A percentile compares a stretch with the other conserved stretches of the same genome.
Conservation (phyloP, 106 monocot species). For the Iris macrosiphon region DNA sequence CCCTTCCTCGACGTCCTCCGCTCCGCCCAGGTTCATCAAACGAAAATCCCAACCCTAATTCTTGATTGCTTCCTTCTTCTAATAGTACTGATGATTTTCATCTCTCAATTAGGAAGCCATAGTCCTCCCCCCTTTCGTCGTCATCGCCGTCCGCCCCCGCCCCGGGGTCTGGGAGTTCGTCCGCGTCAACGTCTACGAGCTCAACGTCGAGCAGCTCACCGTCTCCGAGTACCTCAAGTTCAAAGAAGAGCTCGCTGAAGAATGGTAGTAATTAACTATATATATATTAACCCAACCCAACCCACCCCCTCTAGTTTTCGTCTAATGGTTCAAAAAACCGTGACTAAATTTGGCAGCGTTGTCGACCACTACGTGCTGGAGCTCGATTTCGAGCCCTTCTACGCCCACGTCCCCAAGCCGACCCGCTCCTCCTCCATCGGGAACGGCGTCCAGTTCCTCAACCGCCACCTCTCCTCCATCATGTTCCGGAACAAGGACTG, state of each 20-base stretch:
- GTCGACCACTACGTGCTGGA: conserved; percentile 59
- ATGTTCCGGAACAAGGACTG: conserved; percentile 91
- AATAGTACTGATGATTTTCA: too few species aligned
- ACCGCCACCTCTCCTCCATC: conserved; percentile 76
- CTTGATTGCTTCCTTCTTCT: too few species aligned
- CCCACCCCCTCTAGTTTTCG: too few species aligned
- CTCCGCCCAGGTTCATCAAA: conserved; percentile 68
- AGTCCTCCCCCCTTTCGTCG: conserved; percentile 91
- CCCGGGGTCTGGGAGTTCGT: conserved; percentile 95
- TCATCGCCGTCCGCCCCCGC: conserved; percentile 83
- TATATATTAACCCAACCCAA: too few species aligned
- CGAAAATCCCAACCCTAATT: too few species aligned
- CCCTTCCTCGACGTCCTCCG: conserved; percentile 72
- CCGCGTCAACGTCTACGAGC: conserved; percentile 82
- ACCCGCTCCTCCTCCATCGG: conserved; percentile 85
- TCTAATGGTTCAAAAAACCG: too few species aligned
- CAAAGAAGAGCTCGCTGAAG: conserved; percentile 90
- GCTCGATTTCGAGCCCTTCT: conserved; percentile 94
- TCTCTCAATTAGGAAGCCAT: conserved; percentile 99
- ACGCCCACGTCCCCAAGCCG: conserved; percentile 54
- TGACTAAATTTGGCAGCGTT: conserved; percentile 33
- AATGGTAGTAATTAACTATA: conserved; percentile 38
- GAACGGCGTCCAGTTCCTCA: conserved; percentile 95
- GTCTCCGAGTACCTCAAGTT: conserved; percentile 74
- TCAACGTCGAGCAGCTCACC: conserved; percentile 74